phyloP scores from a whole-genome alignment of 306 rosid species.

The Corylus heterophylla region DNA sequence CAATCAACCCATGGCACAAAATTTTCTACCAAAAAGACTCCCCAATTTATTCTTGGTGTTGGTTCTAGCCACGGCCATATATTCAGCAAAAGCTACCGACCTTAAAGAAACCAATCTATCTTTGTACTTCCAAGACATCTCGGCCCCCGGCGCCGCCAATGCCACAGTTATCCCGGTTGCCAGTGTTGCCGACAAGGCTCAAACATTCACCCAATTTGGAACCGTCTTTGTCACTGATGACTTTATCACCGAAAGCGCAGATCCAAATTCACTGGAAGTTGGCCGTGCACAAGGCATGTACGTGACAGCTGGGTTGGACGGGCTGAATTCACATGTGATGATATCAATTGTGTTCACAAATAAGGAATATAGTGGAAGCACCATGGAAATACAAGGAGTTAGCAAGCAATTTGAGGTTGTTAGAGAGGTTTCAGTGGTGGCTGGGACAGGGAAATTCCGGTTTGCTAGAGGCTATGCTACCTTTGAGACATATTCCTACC shows the following conservation, averaged over 20 bases:
- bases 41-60: background rate
- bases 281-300: slow-evolving; percentile 28
- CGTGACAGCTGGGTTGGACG: slow-evolving; percentile 22
- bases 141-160: slow-evolving; percentile 4
- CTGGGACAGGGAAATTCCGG: slow-evolving; percentile 15
- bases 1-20: background rate
- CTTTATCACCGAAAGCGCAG: slow-evolving; percentile 17
- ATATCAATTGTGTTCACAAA: slow-evolving; percentile 32
- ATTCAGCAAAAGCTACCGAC: background rate
- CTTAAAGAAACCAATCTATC: slow-evolving; percentile 23
- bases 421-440: background rate
- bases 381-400: slow-evolving; percentile 22
- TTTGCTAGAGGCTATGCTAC: slow-evolving; percentile 8
- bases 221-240: slow-evolving; percentile 24
- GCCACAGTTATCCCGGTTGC: slow-evolving; percentile 24
- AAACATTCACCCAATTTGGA: slow-evolving; percentile 23
- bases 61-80: background rate
- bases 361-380: slow-evolving; percentile 19
- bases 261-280: background rate
- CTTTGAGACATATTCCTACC: background rate
- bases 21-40: background rate
- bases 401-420: slow-evolving; percentile 7
- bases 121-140: slow-evolving; percentile 17
- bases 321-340: slow-evolving; percentile 7
- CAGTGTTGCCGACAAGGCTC: slow-evolving; percentile 21